A percentile compares a stretch with the other conserved stretches of the same genome.
Evolutionary conservation across 495 filamentous ascomycete genomes (phyloP).

Genomic region (Beverwykella pulmonaria): DNA sequence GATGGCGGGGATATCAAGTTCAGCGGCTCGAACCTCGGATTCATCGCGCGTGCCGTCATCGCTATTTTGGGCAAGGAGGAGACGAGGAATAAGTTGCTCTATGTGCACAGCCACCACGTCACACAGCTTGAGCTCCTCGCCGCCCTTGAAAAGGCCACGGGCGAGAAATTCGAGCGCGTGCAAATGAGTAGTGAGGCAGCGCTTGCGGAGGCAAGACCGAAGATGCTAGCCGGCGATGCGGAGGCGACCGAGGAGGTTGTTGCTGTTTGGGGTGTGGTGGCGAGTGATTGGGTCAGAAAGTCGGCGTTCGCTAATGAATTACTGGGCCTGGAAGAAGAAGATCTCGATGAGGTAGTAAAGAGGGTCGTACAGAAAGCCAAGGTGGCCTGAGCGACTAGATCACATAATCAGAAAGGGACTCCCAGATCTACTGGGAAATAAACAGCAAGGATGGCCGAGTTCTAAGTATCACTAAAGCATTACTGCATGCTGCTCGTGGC

Average conservation of each 20-base stretch:
- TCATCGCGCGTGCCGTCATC: constrained; percentile 31
- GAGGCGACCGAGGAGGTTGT: constrained; percentile 33
- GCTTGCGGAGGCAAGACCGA: constrained; percentile 18
- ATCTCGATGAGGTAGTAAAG: constrained; percentile 7
- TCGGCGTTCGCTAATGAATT: constrained; percentile 34
- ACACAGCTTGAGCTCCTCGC: constrained; percentile 31
- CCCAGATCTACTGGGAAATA: not conserved
- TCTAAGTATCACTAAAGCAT: not conserved
- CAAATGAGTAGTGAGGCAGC: constrained; percentile 15
- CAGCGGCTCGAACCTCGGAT: constrained; percentile 16
- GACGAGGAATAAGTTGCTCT: constrained; percentile 34
- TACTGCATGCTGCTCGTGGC: too few relatives aligned
- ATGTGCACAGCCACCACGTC: constrained; percentile 32
- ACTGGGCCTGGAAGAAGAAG: constrained; percentile 30
- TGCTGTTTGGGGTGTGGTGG: constrained; percentile 26
- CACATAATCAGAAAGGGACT: not conserved
- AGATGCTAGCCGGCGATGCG: constrained; percentile 25
- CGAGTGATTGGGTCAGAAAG: constrained; percentile 28
- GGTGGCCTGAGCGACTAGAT: not conserved
- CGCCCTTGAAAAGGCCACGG: constrained; percentile 30
- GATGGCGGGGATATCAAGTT: constrained; percentile 39
- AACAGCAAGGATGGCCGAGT: too few relatives aligned
- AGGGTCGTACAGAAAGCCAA: too few relatives aligned
- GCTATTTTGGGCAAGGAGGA: constrained; percentile 19
- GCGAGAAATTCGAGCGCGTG: constrained; percentile 26